Conservation (phyloP, 2,329 filamentous ascomycete genomes). For the Phaeosphaeria sp. region DNA sequence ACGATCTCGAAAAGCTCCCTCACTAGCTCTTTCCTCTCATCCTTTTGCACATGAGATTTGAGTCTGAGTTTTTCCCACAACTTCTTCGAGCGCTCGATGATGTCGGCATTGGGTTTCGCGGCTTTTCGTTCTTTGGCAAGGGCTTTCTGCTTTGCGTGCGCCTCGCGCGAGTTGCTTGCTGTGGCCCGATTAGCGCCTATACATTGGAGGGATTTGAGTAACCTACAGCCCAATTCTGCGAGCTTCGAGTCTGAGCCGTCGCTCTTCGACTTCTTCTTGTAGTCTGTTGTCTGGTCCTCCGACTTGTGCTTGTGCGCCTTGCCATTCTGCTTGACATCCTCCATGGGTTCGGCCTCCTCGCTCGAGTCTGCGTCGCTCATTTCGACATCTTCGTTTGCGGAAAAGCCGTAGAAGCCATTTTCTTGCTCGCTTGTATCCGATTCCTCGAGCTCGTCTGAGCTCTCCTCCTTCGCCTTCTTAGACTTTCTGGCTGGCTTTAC, state of each 20-base stretch:
- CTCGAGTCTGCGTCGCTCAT: slow-evolving; percentile 27
- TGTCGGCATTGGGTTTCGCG: slow-evolving; percentile 90
- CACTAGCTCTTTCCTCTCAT: slow-evolving; percentile 85
- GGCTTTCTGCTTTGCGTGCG: slow-evolving; percentile 91
- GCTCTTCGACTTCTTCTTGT: slow-evolving; percentile 35
- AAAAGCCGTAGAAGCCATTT: slow-evolving; percentile 46
- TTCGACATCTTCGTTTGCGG: slow-evolving; percentile 35
- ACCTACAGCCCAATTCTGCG: slow-evolving; percentile 38
- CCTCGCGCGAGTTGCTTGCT: slow-evolving; percentile 80
- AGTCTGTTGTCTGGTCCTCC: slow-evolving; percentile 20
- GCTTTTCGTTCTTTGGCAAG: slow-evolving; percentile 88
- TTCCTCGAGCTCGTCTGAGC: slow-evolving; percentile 41
- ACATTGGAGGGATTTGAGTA: neutral
- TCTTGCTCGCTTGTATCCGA: slow-evolving; percentile 46
- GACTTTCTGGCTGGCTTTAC: slow-evolving; percentile 36
- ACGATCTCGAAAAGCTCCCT: slow-evolving; percentile 91
- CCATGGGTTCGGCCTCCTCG: slow-evolving; percentile 19
- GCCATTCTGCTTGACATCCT: slow-evolving; percentile 20
- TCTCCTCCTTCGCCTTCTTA: slow-evolving; percentile 37
- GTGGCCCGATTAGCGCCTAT: slow-evolving; percentile 17
- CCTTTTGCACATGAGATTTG: slow-evolving; percentile 90
- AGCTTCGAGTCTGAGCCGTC: slow-evolving; percentile 29
- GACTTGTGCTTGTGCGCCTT: slow-evolving; percentile 30
- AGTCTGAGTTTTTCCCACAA: slow-evolving; percentile 92
- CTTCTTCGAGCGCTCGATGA: slow-evolving; percentile 89